These are phyloP conservation scores for Fusarium udum DNA, from an alignment of 2,329 filamentous ascomycete genomes.

Conservation along the genomic window DNA sequence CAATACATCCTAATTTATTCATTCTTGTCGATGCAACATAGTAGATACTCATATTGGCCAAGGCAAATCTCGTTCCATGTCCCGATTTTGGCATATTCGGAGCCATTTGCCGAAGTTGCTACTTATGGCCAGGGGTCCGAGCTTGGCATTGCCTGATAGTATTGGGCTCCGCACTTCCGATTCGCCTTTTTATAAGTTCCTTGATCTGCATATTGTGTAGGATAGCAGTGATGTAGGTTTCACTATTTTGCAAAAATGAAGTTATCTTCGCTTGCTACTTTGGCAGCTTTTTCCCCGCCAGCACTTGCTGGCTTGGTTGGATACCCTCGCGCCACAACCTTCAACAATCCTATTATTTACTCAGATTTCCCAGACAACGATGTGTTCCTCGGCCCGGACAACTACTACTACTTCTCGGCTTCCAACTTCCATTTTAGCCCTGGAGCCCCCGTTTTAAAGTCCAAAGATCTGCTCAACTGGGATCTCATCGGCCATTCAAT, in stretches of 20 bases:
- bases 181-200: neutral
- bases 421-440: slow-evolving; percentile 67
- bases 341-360: slow-evolving; percentile 62
- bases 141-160: neutral
- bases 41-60: too few species aligned
- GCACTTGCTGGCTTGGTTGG: neutral
- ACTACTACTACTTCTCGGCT: slow-evolving; percentile 64
- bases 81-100: slow-evolving; percentile 4
- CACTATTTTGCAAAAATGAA: neutral
- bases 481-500: slow-evolving; percentile 57
- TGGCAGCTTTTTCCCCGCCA: neutral
- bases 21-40: neutral
- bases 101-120: slow-evolving; percentile 11
- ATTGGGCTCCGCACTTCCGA: neutral
- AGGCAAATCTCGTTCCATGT: neutral
- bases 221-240: accelerated
- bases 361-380: slow-evolving; percentile 65
- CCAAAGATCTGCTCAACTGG: slow-evolving; percentile 65
- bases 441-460: slow-evolving; percentile 64
- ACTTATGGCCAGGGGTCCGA: slow-evolving; percentile 6
- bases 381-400: slow-evolving; percentile 59
- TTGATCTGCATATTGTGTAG: accelerated
- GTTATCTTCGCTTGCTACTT: neutral
- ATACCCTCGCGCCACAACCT: neutral
- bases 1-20: neutral